phyloP scores from a whole-genome alignment of 2,329 filamentous ascomycete species.

The Drechslerella coelobrocha region DNA sequence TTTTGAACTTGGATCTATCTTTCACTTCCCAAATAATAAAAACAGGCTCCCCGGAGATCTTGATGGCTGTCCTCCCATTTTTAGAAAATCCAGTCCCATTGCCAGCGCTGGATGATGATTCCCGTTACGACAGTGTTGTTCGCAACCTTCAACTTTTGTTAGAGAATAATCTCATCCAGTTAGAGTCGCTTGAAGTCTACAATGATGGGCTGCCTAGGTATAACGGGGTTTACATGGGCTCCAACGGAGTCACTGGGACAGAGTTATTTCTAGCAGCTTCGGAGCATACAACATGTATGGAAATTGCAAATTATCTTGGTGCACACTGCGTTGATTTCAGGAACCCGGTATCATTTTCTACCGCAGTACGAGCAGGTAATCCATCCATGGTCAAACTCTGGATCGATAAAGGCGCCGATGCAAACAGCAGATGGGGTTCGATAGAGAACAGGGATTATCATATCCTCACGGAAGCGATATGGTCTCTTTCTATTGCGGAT shows the following conservation, averaged over 20 bases:
- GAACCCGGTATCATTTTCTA: neutral
- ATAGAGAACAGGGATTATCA: too few relatives aligned
- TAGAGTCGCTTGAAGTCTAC: neutral
- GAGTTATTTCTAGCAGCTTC: neutral
- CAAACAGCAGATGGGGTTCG: neutral
- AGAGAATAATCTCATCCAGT: neutral
- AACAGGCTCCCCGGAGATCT: neutral
- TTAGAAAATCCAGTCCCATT: neutral
- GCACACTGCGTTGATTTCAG: conserved; percentile 11
- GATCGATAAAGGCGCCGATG: neutral
- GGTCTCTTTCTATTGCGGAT: too few relatives aligned
- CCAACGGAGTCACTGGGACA: neutral
- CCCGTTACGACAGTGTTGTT: neutral
- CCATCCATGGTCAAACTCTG: neutral
- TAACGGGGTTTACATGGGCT: too few relatives aligned
- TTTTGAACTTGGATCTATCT: too few relatives aligned
- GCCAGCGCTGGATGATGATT: neutral
- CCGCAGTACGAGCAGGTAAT: neutral
- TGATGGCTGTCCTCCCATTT: neutral
- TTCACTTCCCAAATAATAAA: neutral
- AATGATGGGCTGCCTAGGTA: neutral
- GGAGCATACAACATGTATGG: neutral
- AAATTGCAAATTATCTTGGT: conserved; percentile 1
- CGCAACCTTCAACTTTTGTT: neutral
- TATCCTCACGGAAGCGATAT: too few relatives aligned